A percentile compares a stretch with the other conserved stretches of the same genome.
Evolutionary conservation across 805 yeast genomes (phyloP).

Genomic region (Babjeviella inositovora): DNA sequence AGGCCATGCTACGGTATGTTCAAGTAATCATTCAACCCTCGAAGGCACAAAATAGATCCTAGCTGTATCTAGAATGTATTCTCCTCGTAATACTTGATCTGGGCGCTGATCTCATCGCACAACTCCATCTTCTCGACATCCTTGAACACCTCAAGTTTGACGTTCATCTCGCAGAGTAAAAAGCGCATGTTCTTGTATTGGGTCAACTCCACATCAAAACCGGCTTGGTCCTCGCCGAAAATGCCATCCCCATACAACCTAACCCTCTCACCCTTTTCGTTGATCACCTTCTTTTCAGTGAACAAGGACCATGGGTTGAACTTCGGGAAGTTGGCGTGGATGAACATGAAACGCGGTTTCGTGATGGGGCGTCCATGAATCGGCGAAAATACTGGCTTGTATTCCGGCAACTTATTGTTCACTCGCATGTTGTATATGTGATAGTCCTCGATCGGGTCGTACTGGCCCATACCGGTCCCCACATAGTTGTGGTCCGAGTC

Average conservation of each 20-base stretch:
- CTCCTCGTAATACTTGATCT: too few species aligned
- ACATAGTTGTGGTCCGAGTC: conserved; percentile 22
- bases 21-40: too few species aligned
- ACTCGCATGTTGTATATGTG: conserved; percentile 1
- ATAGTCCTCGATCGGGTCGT: conserved; percentile 49
- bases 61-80: too few species aligned
- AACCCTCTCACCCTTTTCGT: conserved; percentile 26
- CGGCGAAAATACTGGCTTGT: too few species aligned
- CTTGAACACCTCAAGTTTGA: conserved; percentile 25
- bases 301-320: conserved; percentile 42
- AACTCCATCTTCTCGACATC: too few species aligned
- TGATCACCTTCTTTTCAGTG: conserved; percentile 19
- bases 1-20: too few species aligned
- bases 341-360: too few species aligned
- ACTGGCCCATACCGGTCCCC: conserved; percentile 74
- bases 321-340: conserved; percentile 57
- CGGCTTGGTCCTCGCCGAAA: conserved; percentile 27
- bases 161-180: conserved; percentile 31
- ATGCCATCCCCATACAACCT: conserved; percentile 45
- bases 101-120: too few species aligned
- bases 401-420: not conserved
- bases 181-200: conserved; percentile 44
- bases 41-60: too few species aligned
- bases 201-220: conserved; percentile 40
- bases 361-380: too few species aligned